Percentiles rank a stretch among this genome's conserved stretches.
Evolutionary conservation across 2,329 filamentous ascomycete species (phyloP).

Genomic region (Penicillium sp.): DNA sequence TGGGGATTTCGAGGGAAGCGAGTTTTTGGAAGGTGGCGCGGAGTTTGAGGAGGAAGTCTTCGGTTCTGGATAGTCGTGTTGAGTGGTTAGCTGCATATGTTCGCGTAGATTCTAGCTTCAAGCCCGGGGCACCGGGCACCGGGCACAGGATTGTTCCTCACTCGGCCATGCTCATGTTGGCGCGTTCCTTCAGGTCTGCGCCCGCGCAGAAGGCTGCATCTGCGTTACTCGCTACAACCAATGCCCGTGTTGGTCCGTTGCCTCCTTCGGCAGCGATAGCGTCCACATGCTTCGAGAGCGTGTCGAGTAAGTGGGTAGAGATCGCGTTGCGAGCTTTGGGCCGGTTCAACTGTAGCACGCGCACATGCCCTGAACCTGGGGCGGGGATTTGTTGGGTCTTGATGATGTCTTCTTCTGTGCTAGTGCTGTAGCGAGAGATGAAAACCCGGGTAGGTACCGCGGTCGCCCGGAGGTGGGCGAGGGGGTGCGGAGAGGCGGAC

Average conservation of each 20-base stretch:
- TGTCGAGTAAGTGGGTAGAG: slow-evolving; percentile 71
- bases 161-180: slow-evolving; percentile 74
- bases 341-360: slow-evolving; percentile 83
- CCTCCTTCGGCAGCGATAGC: slow-evolving; percentile 63
- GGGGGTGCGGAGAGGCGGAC: slow-evolving; percentile 26
- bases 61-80: slow-evolving; percentile 59
- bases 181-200: slow-evolving; percentile 87
- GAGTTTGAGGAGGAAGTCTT: slow-evolving; percentile 73
- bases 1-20: slow-evolving; percentile 76
- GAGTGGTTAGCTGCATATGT: slow-evolving; percentile 1
- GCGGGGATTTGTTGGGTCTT: slow-evolving; percentile 74
- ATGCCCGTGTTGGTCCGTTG: slow-evolving; percentile 66
- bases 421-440: slow-evolving; percentile 38
- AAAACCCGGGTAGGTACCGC: slow-evolving; percentile 28
- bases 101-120: background rate
- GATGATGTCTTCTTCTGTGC: slow-evolving; percentile 47
- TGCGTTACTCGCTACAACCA: slow-evolving; percentile 82
- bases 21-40: slow-evolving; percentile 73
- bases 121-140: background rate
- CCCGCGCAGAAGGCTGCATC: slow-evolving; percentile 90
- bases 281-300: slow-evolving; percentile 71
- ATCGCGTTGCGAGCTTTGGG: slow-evolving; percentile 87
- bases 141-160: slow-evolving; percentile 45
- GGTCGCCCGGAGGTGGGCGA: slow-evolving; percentile 19
- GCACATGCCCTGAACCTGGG: slow-evolving; percentile 77